A percentile compares a stretch with the other conserved stretches of the same genome.
Conservation (phyloP, 257 asterid species). For the Gardenia jasminoides region DNA sequence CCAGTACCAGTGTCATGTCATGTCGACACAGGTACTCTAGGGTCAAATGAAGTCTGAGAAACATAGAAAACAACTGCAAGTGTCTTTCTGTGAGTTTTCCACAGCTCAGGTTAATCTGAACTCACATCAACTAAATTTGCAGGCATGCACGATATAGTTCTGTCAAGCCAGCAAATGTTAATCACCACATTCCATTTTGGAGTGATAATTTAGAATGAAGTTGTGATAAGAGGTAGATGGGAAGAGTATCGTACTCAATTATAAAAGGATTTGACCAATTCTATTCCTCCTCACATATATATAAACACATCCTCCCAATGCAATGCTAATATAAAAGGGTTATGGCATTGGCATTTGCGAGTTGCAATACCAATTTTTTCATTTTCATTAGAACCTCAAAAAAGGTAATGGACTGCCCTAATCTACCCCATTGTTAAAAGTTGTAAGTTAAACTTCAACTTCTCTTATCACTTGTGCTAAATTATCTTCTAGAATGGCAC, state of each 20-base stretch:
- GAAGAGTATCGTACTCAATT: not conserved
- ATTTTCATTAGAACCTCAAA: not conserved
- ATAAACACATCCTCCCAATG: not conserved
- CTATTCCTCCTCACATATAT: not conserved
- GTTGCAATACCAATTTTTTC: not conserved
- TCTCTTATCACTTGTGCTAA: not conserved
- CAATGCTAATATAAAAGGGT: not conserved
- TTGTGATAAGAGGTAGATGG: not conserved
- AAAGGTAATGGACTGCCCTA: not conserved
- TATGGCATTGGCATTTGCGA: not conserved
- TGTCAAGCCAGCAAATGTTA: not conserved
- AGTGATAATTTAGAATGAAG: not conserved
- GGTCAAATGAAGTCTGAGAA: no score
- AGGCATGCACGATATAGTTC: not conserved
- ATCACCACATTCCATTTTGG: not conserved
- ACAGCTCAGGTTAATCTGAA: slow-evolving; percentile 2
- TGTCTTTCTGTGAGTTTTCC: not conserved
- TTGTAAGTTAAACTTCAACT: not conserved
- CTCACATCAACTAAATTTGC: not conserved
- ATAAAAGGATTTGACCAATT: not conserved
- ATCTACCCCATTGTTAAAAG: not conserved
- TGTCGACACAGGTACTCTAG: no score
- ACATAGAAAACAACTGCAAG: no score
- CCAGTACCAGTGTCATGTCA: no score
- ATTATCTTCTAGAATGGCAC: not conserved